phyloP scores from a whole-genome alignment of 2,329 filamentous ascomycete genomes.

The Chlorencoelia australis region DNA sequence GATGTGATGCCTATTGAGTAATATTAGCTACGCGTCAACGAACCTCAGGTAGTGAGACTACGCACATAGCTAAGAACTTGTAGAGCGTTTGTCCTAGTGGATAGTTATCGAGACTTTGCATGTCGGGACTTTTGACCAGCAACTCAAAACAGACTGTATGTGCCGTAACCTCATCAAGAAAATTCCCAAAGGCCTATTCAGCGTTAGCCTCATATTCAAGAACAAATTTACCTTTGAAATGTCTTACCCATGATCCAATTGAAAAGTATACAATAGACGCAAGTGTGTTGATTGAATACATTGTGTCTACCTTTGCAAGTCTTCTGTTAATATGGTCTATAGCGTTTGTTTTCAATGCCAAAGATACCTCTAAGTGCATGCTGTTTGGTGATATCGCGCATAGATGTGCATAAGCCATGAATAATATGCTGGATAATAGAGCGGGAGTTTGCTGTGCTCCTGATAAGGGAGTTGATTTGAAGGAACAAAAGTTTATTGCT shows the following conservation, averaged over 20 bases:
- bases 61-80: no score
- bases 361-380: not conserved
- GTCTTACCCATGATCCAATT: not conserved
- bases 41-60: no score
- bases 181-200: not conserved
- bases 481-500: constrained; percentile 2
- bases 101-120: no score
- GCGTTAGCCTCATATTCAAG: not conserved
- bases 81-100: no score
- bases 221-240: not conserved
- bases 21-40: no score
- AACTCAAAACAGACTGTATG: not conserved
- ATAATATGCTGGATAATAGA: constrained; percentile 2
- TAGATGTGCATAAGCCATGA: constrained; percentile 4
- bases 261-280: no score
- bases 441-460: constrained; percentile 1
- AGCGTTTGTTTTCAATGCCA: constrained; percentile 1
- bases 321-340: not conserved
- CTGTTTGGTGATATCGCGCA: not conserved
- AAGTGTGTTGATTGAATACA: no score
- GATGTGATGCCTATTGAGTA: not conserved
- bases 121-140: no score
- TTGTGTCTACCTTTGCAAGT: no score
- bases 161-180: not conserved
- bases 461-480: not conserved